Evolutionary conservation across 176 grass and related monocot genomes (phyloP).

Genomic region (Carex cristatella): DNA sequence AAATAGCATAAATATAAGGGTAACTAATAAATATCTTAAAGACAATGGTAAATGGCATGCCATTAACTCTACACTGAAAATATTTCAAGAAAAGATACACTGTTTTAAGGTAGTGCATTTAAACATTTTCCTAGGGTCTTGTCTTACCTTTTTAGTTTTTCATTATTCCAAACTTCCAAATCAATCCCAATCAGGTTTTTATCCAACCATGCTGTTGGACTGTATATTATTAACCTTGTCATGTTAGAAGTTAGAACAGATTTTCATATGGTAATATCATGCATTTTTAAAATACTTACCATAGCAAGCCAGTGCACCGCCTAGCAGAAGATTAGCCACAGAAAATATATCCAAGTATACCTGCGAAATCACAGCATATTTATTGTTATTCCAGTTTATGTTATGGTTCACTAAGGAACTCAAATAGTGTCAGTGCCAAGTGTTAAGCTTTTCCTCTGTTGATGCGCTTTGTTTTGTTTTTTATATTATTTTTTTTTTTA

Average conservation of each 20-base stretch:
- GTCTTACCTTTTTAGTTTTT: neutral
- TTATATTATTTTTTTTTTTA: neutral
- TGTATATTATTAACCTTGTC: neutral
- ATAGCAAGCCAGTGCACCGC: constrained; percentile 75
- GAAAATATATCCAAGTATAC: constrained; percentile 96
- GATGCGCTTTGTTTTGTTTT: neutral
- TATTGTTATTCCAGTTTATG: neutral
- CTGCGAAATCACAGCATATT: constrained; percentile 46
- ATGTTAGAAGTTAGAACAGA: neutral
- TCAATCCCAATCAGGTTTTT: neutral
- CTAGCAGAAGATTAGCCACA: constrained; percentile 65
- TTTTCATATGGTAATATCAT: neutral
- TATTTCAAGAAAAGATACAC: neutral
- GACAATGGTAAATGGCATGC: neutral
- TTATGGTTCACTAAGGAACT: neutral
- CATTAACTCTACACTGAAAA: neutral
- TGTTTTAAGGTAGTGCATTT: neutral
- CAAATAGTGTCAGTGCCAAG: neutral
- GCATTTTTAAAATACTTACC: constrained; percentile 43
- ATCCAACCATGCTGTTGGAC: neutral
- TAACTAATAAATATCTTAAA: neutral
- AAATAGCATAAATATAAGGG: neutral
- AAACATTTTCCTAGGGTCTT: neutral
- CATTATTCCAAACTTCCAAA: neutral
- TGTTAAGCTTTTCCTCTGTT: neutral